A percentile compares a stretch with the other conserved stretches of the same genome.
phyloP scores from a whole-genome alignment of 2,329 filamentous ascomycete genomes.

The Nothophaeocryptopus gaeumannii region DNA sequence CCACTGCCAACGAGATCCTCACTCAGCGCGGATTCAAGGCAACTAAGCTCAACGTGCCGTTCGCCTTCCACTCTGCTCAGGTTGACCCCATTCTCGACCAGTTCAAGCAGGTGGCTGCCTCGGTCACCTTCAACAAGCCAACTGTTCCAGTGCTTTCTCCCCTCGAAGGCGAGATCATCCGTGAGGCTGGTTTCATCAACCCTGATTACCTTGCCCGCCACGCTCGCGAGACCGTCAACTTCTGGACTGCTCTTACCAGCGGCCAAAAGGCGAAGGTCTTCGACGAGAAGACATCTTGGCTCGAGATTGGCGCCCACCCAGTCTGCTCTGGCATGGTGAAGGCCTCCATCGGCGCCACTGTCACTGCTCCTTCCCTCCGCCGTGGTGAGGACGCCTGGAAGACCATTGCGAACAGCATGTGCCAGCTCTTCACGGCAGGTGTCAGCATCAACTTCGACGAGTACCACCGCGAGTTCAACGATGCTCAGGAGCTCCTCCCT shows the following conservation, averaged over 20 bases:
- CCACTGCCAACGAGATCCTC: slow-evolving; percentile 51
- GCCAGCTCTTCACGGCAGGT: slow-evolving; percentile 60
- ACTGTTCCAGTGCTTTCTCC: slow-evolving; percentile 65
- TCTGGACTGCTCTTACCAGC: slow-evolving; percentile 59
- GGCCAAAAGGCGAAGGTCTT: slow-evolving; percentile 59
- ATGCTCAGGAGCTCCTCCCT: slow-evolving; percentile 58
- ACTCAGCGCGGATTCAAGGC: slow-evolving; percentile 56
- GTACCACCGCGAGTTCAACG: slow-evolving; percentile 62
- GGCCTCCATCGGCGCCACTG: slow-evolving; percentile 57
- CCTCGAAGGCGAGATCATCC: slow-evolving; percentile 59
- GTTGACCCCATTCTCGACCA: slow-evolving; percentile 61
- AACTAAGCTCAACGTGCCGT: slow-evolving; percentile 63
- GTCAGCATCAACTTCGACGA: slow-evolving; percentile 68
- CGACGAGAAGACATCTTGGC: slow-evolving; percentile 65
- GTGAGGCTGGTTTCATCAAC: slow-evolving; percentile 55
- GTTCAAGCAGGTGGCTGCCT: slow-evolving; percentile 55
- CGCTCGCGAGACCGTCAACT: slow-evolving; percentile 67
- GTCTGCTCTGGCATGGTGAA: slow-evolving; percentile 68
- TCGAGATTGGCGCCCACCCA: slow-evolving; percentile 73
- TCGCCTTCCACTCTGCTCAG: slow-evolving; percentile 65
- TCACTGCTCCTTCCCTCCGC: slow-evolving; percentile 60
- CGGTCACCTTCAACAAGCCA: slow-evolving; percentile 58
- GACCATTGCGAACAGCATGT: slow-evolving; percentile 58
- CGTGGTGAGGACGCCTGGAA: slow-evolving; percentile 63
- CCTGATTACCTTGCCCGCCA: slow-evolving; percentile 64